Base-by-base conservation (phyloP, 2,329 filamentous ascomycete species). In the Beauveria pseudobassiana region DNA sequence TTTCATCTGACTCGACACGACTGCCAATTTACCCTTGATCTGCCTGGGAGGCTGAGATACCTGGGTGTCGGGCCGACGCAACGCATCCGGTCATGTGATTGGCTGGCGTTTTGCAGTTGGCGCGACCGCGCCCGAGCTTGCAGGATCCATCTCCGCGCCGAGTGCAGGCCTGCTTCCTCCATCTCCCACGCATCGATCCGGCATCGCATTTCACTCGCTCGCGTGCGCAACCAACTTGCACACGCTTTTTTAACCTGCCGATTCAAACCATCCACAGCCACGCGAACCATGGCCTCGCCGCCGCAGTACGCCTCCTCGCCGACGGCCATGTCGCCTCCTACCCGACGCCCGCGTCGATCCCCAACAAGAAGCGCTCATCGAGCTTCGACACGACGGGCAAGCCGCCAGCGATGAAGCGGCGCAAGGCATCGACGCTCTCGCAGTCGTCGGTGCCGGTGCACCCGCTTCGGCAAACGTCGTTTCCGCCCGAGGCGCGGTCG, bases 391-490 rank as follows among this genome's bases (percentile, higher is more conserved):
- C 82, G 59, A 76, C 79, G 10, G 78, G 78, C 42, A 76, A 78
- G 51, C 57, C 57, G 6, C 76, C 75, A 3, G 73, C 78, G 6
- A 42, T 55, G 52, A 91, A 91, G 71, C 86, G 87, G 52, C 87
- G 89, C 69, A 93, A 93, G 71, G 81, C 86, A 6, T 91, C 87
- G 14, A 82, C 75, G 64, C 77, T 86, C 65, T 86, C 86, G 3
- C 76, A 80, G 28, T 74, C 80, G 9, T 84, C 83, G 8, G 67
- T 70, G 18, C 82, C 83, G 1, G 78, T 82, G 0, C 88, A 91
- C 65, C 88, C 88, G 1, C 83, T 95, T 1, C 88, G 90, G 45
- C 89, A 92, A 69, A 93, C 91, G 5, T 91, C 89, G 0, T 95
- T 92, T 70, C 88, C 89, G 0, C 89, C 89, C 28, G 87, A 84